These are phyloP conservation scores for Gossypium ekmanianum DNA, from an alignment of 345 rosid genomes.

Conservation along the genomic window DNA sequence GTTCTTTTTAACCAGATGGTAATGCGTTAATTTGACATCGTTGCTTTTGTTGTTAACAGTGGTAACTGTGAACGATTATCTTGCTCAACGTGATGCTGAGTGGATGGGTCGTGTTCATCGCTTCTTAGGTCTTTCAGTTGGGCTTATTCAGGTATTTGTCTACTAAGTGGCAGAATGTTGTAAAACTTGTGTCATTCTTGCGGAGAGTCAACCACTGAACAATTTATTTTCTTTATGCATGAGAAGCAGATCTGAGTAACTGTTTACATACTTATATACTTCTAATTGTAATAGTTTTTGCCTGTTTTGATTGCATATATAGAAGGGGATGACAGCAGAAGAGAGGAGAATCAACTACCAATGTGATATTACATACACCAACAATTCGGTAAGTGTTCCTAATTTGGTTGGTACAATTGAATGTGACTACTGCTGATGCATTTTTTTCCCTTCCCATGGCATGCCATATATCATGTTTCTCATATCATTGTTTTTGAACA, in stretches of 20 bases:
- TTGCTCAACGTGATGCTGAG: conserved; percentile 97
- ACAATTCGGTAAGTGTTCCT: conserved; percentile 65
- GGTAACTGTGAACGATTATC: conserved; percentile 95
- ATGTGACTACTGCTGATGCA: neutral
- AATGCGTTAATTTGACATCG: neutral
- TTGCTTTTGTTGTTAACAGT: conserved; percentile 44
- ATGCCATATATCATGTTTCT: neutral
- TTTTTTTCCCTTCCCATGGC: conserved; percentile 11
- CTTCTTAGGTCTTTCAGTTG: conserved; percentile 90
- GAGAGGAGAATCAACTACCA: conserved; percentile 78
- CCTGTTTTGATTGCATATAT: conserved; percentile 25
- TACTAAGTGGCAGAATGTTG: neutral
- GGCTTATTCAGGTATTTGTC: conserved; percentile 76
- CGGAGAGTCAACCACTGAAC: neutral
- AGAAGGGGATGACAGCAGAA: conserved; percentile 79
- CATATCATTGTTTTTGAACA: conserved; percentile 24
- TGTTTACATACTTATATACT: neutral
- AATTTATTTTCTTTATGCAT: conserved; percentile 11
- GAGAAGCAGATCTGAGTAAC: neutral
- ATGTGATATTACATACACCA: conserved; percentile 92
- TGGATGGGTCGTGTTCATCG: conserved; percentile 99
- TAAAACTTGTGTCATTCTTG: neutral
- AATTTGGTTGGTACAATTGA: conserved; percentile 17
- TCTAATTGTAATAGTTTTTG: neutral
- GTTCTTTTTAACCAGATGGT: neutral